A percentile compares a stretch with the other conserved stretches of the same genome.
phyloP scores from a whole-genome alignment of 768 basidiomycete species.

The Cyclocybe aegerita region DNA sequence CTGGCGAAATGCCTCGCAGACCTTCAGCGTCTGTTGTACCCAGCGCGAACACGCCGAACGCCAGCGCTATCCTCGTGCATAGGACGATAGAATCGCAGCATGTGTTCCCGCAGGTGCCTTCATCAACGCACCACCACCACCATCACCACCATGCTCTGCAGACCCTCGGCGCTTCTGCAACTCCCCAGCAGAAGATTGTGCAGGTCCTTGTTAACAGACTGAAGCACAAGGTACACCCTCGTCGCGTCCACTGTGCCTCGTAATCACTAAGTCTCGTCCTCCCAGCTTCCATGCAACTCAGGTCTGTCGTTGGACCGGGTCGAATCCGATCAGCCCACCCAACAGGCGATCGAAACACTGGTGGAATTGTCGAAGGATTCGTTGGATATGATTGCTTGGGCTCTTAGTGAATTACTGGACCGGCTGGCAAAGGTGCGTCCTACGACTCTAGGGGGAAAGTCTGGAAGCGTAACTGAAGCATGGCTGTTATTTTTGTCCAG shows the following conservation, averaged over 20 bases:
- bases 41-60: conserved; percentile 24
- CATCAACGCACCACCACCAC: conserved; percentile 7
- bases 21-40: conserved; percentile 57
- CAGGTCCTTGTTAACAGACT: conserved; percentile 77
- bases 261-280: background rate
- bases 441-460: conserved; percentile 2
- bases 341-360: conserved; percentile 75
- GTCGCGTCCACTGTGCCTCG: conserved; percentile 4
- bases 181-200: conserved; percentile 81
- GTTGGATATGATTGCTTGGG: conserved; percentile 77
- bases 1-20: conserved; percentile 48
- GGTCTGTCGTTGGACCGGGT: conserved; percentile 70
- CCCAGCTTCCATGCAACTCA: conserved; percentile 83
- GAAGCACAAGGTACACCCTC: conserved; percentile 66
- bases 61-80: conserved; percentile 49
- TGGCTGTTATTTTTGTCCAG: conserved; percentile 25
- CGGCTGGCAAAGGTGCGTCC: conserved; percentile 66
- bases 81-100: conserved; percentile 66
- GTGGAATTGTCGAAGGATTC: conserved; percentile 78
- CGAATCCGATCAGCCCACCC: conserved; percentile 74
- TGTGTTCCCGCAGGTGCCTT: conserved; percentile 20
- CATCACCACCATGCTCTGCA: conserved; percentile 32
- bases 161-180: conserved; percentile 37
- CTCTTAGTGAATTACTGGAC: conserved; percentile 76
- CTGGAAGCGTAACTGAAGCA: conserved; percentile 10